These are phyloP conservation scores for Yamadazyma kitorensis DNA, from an alignment of 805 yeast species.

Conservation along the genomic window DNA sequence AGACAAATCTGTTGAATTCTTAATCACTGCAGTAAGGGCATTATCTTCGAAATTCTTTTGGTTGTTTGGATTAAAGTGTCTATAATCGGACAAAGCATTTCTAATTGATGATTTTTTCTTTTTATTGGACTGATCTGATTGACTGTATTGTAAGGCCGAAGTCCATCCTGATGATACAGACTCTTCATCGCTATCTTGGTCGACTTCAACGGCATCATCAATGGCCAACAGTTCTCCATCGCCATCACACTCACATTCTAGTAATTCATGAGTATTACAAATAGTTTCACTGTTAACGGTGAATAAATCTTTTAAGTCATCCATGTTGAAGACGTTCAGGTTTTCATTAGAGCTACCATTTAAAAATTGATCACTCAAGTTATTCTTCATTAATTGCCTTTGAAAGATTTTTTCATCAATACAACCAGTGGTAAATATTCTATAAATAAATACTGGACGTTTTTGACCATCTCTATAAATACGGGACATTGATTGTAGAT, in stretches of 20 bases:
- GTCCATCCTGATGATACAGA: slow-evolving; percentile 39
- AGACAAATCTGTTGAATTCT: slow-evolving; percentile 5
- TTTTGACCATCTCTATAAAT: slow-evolving; percentile 93
- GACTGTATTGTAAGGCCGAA: slow-evolving; percentile 51
- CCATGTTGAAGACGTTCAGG: slow-evolving; percentile 64
- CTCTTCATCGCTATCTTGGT: neutral
- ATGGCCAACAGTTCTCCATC: slow-evolving; percentile 31
- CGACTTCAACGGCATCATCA: slow-evolving; percentile 11
- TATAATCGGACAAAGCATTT: slow-evolving; percentile 58
- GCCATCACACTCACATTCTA: slow-evolving; percentile 63
- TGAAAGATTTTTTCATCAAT: slow-evolving; percentile 94
- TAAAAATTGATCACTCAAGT: slow-evolving; percentile 70
- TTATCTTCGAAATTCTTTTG: slow-evolving; percentile 1
- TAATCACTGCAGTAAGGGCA: slow-evolving; percentile 3
- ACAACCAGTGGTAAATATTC: slow-evolving; percentile 83
- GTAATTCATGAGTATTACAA: slow-evolving; percentile 76
- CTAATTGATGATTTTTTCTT: slow-evolving; percentile 45
- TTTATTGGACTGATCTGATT: slow-evolving; percentile 26
- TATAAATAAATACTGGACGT: slow-evolving; percentile 72
- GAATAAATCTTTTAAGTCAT: slow-evolving; percentile 75
- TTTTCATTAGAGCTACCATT: slow-evolving; percentile 41
- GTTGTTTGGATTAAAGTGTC: slow-evolving; percentile 55
- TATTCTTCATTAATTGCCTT: slow-evolving; percentile 81
- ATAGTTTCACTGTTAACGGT: slow-evolving; percentile 47
- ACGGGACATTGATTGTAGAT: slow-evolving; percentile 92